Evolutionary conservation across 495 filamentous ascomycete genomes (phyloP).

Genomic region (Aspergillus heteromorphus): DNA sequence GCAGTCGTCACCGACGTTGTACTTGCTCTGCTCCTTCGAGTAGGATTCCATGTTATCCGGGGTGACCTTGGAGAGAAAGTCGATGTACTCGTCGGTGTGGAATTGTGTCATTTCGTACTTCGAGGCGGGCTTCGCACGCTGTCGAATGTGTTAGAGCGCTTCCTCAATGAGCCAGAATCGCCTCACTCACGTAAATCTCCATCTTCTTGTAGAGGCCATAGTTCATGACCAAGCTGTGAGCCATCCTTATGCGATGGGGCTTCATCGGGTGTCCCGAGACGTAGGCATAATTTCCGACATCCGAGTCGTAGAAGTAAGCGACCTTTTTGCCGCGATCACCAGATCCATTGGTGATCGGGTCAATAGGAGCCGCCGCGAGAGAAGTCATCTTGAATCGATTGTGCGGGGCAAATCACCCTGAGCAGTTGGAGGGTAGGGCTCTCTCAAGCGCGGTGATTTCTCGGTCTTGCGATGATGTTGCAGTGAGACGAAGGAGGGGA

Average conservation of each 20-base stretch:
- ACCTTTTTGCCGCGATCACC: conserved; percentile 65
- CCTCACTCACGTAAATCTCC: conserved; percentile 88
- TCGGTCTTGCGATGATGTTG: conserved; percentile 5
- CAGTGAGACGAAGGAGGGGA: background rate
- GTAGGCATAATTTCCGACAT: conserved; percentile 97
- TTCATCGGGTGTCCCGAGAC: conserved; percentile 99
- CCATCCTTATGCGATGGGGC: conserved; percentile 94
- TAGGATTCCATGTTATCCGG: conserved; percentile 98
- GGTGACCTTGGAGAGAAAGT: conserved; percentile 92
- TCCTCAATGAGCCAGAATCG: background rate
- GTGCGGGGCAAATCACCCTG: conserved; percentile 2
- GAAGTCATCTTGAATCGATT: conserved; percentile 30
- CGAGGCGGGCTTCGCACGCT: conserved; percentile 96
- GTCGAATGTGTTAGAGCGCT: conserved; percentile 18
- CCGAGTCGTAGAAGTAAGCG: conserved; percentile 96
- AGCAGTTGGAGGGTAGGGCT: background rate
- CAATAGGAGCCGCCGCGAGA: conserved; percentile 52
- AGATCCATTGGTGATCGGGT: conserved; percentile 44
- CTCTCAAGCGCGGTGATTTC: conserved; percentile 16
- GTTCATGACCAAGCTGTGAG: conserved; percentile 97
- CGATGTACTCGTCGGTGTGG: conserved; percentile 98
- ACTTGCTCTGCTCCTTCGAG: conserved; percentile 87
- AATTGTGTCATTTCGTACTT: conserved; percentile 99
- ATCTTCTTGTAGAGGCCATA: conserved; percentile 97
- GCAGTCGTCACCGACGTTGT: conserved; percentile 97